Conservation (phyloP, 2,329 filamentous ascomycete genomes). For the Hortaea werneckii region DNA sequence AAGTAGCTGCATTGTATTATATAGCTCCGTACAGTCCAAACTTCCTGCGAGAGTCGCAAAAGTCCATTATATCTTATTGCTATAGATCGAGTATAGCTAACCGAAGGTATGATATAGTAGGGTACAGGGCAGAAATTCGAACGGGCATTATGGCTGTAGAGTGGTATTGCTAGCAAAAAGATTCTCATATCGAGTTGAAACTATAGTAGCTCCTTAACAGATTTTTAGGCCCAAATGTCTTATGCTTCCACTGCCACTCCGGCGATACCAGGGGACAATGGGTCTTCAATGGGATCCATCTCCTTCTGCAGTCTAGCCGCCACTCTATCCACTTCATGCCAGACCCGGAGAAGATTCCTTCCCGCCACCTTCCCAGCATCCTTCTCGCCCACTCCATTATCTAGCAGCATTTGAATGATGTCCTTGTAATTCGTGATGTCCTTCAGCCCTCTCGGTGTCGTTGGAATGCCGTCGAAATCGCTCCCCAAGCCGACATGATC, state of each 20-base stretch:
- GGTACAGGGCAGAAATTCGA: too few relatives aligned
- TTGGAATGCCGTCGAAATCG: slow-evolving; percentile 72
- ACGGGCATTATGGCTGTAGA: too few relatives aligned
- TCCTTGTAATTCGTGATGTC: slow-evolving; percentile 78
- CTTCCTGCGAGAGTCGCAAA: too few relatives aligned
- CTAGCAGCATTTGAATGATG: slow-evolving; percentile 64
- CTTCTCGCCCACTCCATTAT: slow-evolving; percentile 60
- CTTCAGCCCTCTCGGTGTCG: slow-evolving; percentile 62
- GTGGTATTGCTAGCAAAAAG: too few relatives aligned
- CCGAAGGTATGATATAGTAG: too few relatives aligned
- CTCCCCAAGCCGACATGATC: slow-evolving; percentile 81
- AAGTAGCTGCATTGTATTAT: too few relatives aligned
- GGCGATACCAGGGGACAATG: slow-evolving; percentile 14
- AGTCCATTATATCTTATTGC: too few relatives aligned
- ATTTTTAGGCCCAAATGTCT: too few relatives aligned
- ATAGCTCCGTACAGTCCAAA: too few relatives aligned
- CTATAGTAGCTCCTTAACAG: too few relatives aligned
- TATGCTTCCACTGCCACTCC: neutral
- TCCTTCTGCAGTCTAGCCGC: slow-evolving; percentile 53
- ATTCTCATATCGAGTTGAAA: too few relatives aligned
- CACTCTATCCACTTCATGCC: slow-evolving; percentile 66
- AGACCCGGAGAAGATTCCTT: slow-evolving; percentile 73
- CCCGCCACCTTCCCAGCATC: slow-evolving; percentile 69
- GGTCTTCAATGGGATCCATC: slow-evolving; percentile 35
- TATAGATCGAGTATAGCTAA: too few relatives aligned